phyloP scores from a whole-genome alignment of 805 yeast genomes.

The Saccharomycopsis sp. region DNA sequence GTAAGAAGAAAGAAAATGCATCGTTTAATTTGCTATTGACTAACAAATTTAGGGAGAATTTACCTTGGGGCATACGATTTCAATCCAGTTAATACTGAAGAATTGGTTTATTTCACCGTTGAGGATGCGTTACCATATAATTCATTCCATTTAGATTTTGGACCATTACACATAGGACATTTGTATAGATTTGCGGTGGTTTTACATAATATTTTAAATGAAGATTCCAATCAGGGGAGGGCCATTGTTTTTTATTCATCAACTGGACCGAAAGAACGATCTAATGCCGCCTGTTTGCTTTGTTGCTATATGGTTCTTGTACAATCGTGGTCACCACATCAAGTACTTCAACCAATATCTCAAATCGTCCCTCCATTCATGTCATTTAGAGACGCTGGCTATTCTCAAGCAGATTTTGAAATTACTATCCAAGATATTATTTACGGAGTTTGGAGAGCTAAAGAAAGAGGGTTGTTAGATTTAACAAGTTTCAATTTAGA shows the following conservation, averaged over 20 bases:
- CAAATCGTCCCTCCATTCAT: constrained; percentile 90
- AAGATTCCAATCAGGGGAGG: constrained; percentile 72
- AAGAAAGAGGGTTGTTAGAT: constrained; percentile 84
- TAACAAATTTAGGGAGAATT: constrained; percentile 43
- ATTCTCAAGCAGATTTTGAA: constrained; percentile 90
- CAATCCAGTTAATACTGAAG: constrained; percentile 68
- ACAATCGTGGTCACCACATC: constrained; percentile 98
- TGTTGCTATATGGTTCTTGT: constrained; percentile 93
- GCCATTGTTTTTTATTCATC: constrained; percentile 89
- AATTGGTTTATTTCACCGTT: constrained; percentile 78
- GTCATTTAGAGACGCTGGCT: constrained; percentile 96
- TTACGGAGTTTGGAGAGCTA: constrained; percentile 96
- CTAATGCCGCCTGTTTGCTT: constrained; percentile 90
- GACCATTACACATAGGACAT: constrained; percentile 91
- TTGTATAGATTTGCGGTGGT: constrained; percentile 92
- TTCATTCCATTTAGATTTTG: constrained; percentile 93
- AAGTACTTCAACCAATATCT: constrained; percentile 88
- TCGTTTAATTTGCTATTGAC: neutral
- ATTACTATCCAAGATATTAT: constrained; percentile 91
- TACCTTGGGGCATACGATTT: constrained; percentile 86
- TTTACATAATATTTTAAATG: constrained; percentile 85
- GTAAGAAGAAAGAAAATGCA: neutral
- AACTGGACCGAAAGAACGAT: constrained; percentile 70
- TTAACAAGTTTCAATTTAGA: constrained; percentile 82
- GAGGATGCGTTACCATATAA: constrained; percentile 91